Conservation (phyloP, 2,329 filamentous ascomycete species). For the Grosmannia clavigera region DNA sequence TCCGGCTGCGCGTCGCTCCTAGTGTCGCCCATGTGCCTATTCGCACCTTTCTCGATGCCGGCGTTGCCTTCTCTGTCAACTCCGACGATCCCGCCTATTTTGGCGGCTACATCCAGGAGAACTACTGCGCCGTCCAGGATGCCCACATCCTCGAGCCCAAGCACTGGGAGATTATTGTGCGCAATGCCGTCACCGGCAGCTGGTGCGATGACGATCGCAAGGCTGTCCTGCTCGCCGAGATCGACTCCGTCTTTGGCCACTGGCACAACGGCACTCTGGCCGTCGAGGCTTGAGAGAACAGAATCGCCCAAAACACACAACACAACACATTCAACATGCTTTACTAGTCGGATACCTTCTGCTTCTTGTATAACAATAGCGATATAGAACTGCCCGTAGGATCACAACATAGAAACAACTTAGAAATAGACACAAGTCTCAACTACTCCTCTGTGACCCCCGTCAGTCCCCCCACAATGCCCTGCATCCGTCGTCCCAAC, state of each 20-base stretch:
- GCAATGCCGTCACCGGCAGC: conserved; percentile 51
- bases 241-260: conserved; percentile 22
- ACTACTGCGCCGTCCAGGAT: conserved; percentile 65
- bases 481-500: conserved; percentile 45
- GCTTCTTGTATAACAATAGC: neutral
- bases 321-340: neutral
- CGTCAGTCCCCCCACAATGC: conserved; percentile 40
- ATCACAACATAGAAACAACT: neutral
- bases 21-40: conserved; percentile 46
- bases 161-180: conserved; percentile 57
- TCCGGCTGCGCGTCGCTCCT: conserved; percentile 44
- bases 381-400: neutral
- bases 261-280: conserved; percentile 7
- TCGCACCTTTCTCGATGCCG: conserved; percentile 46
- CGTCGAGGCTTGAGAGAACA: neutral
- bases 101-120: conserved; percentile 61
- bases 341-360: neutral
- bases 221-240: conserved; percentile 36
- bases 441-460: conserved; percentile 29
- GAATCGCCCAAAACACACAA: neutral
- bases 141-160: conserved; percentile 47
- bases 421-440: neutral
- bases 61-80: conserved; percentile 60
- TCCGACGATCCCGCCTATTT: conserved; percentile 68
- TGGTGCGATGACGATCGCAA: conserved; percentile 58